These are phyloP conservation scores for Xylariomycetidae sp. DNA, from an alignment of 2,329 filamentous ascomycete genomes.

Conservation along the genomic window DNA sequence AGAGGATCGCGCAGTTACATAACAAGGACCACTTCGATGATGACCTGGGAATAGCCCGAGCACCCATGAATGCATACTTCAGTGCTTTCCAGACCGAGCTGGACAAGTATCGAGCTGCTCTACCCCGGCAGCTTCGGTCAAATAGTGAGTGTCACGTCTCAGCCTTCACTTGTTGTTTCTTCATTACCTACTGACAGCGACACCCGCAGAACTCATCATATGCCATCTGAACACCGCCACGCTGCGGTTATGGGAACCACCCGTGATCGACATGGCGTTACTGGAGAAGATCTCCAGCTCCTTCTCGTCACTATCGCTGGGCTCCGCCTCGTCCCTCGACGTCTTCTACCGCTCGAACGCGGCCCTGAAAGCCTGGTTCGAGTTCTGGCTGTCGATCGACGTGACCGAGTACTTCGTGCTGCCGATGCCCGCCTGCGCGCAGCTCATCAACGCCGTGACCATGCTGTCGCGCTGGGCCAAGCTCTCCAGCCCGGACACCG, in stretches of 20 bases:
- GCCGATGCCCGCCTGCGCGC: constrained; percentile 37
- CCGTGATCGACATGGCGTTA: constrained; percentile 33
- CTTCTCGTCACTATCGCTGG: constrained; percentile 30
- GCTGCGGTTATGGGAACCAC: constrained; percentile 43
- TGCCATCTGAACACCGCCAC: constrained; percentile 34
- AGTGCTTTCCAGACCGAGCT: constrained; percentile 41
- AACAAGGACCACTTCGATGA: constrained; percentile 25
- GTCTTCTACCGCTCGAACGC: constrained; percentile 42
- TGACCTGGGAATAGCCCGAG: constrained; percentile 28
- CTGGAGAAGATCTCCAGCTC: constrained; percentile 39
- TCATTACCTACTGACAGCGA: not conserved
- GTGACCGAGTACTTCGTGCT: constrained; percentile 36
- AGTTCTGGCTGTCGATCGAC: constrained; percentile 40
- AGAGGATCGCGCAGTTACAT: constrained; percentile 41
- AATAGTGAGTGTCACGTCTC: constrained; percentile 37
- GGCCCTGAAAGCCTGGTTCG: constrained; percentile 43
- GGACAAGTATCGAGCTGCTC: constrained; percentile 30
- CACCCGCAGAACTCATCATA: constrained; percentile 30
- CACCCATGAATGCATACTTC: constrained; percentile 39
- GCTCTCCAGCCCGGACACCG: constrained; percentile 31
- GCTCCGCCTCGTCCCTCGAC: constrained; percentile 38
- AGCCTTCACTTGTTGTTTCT: not conserved
- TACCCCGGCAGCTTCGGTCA: constrained; percentile 29
- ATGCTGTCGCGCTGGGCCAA: constrained; percentile 48
- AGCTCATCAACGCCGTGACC: constrained; percentile 44